A percentile compares a stretch with the other conserved stretches of the same genome.
Evolutionary conservation across 345 rosid genomes (phyloP).

Genomic region (Linum usitatissimum): DNA sequence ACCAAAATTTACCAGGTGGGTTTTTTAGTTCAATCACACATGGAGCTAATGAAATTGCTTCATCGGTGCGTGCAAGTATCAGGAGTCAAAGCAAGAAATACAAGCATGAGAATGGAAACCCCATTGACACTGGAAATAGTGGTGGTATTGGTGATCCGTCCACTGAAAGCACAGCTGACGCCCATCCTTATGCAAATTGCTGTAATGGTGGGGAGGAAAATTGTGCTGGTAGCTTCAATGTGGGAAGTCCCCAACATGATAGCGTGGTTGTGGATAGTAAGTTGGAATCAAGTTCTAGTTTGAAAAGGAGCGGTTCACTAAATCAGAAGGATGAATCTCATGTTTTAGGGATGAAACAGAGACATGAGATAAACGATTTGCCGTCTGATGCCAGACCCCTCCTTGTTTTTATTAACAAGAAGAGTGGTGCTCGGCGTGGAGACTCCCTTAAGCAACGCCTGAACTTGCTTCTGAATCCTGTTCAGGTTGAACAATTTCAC

Average conservation of each 20-base stretch:
- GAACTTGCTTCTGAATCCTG: slow-evolving; percentile 78
- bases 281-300: slow-evolving; percentile 37
- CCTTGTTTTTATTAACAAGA: slow-evolving; percentile 79
- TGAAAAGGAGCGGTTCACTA: slow-evolving; percentile 53
- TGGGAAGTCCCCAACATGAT: slow-evolving; percentile 25
- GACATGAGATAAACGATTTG: slow-evolving; percentile 62
- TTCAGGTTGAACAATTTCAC: slow-evolving; percentile 40
- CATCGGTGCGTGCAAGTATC: slow-evolving; percentile 87
- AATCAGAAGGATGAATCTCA: slow-evolving; percentile 73
- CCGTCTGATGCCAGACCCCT: slow-evolving; percentile 78
- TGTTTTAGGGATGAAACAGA: slow-evolving; percentile 50
- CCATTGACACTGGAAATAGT: slow-evolving; percentile 44
- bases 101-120: slow-evolving; percentile 50
- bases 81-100: slow-evolving; percentile 80
- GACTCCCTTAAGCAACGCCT: slow-evolving; percentile 60
- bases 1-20: slow-evolving; percentile 45
- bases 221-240: slow-evolving; percentile 31
- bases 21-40: slow-evolving; percentile 85
- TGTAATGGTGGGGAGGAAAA: slow-evolving; percentile 35
- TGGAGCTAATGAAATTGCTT: slow-evolving; percentile 96
- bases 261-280: slow-evolving; percentile 26
- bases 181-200: slow-evolving; percentile 34
- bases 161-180: slow-evolving; percentile 49
- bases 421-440: slow-evolving; percentile 86
- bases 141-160: slow-evolving; percentile 47